Evolutionary conservation across 2,329 filamentous ascomycete genomes (phyloP).

Genomic region (Trichoderma endophyticum): DNA sequence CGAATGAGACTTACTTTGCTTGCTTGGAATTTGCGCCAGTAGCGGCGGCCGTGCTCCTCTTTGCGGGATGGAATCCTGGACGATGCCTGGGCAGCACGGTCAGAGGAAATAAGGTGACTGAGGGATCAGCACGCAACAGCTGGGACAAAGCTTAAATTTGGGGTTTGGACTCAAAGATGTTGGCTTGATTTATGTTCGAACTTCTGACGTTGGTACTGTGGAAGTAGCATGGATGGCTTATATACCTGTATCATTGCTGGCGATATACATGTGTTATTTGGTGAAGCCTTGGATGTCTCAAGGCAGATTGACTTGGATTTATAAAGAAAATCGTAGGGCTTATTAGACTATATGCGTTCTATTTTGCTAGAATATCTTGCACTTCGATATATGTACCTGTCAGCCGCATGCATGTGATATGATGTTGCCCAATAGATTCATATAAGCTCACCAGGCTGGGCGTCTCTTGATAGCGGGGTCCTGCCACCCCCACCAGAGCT

Average conservation of each 20-base stretch:
- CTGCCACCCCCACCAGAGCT: conserved; percentile 8
- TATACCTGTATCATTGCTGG: neutral
- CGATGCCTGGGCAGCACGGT: conserved; percentile 30
- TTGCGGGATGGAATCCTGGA: conserved; percentile 36
- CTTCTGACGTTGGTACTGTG: neutral
- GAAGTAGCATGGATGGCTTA: neutral
- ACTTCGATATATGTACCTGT: neutral
- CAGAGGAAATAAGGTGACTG: neutral
- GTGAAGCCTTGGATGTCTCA: neutral
- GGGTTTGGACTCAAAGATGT: too few species aligned
- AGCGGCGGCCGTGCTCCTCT: conserved; percentile 45
- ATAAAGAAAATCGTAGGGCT: neutral
- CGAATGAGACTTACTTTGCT: conserved; percentile 52
- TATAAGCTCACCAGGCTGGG: neutral
- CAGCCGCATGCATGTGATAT: neutral
- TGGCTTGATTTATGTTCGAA: neutral
- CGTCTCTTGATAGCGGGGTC: conserved; percentile 7
- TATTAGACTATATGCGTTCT: neutral
- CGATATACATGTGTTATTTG: neutral
- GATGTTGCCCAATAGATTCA: neutral
- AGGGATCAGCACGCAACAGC: neutral
- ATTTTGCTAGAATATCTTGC: neutral
- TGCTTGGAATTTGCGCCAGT: conserved; percentile 54
- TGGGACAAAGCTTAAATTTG: neutral
- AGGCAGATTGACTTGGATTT: neutral